phyloP scores from a whole-genome alignment of 2,329 filamentous ascomycete genomes.

The Aspergillus unguis region DNA sequence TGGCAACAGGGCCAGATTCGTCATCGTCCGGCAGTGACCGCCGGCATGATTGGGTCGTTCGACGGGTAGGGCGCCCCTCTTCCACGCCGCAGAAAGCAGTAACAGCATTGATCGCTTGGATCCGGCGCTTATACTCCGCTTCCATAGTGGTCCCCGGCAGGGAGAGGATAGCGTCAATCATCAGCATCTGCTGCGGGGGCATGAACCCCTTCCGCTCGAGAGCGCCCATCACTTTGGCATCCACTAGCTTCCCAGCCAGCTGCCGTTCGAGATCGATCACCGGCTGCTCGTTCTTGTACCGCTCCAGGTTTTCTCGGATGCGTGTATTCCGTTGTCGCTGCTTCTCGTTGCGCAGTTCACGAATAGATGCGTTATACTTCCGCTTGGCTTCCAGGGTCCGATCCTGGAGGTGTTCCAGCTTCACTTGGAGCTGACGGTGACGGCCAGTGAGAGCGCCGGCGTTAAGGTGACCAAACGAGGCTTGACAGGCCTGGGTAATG shows the following conservation, averaged over 20 bases:
- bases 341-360: slow-evolving; percentile 21
- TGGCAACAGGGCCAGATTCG: slow-evolving; percentile 8
- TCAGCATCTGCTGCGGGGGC: not conserved
- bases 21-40: slow-evolving; percentile 50
- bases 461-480: no score
- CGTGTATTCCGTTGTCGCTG: slow-evolving; percentile 18
- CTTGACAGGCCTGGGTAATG: no score
- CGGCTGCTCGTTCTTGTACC: slow-evolving; percentile 28
- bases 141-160: slow-evolving; percentile 23
- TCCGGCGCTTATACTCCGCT: slow-evolving; percentile 24
- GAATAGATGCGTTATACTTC: slow-evolving; percentile 13
- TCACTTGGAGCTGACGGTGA: not conserved
- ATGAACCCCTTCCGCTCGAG: slow-evolving; percentile 14
- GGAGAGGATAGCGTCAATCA: slow-evolving; percentile 21
- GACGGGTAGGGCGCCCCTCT: slow-evolving; percentile 21
- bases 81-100: slow-evolving; percentile 15
- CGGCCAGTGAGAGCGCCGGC: no score
- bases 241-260: slow-evolving; percentile 24
- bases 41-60: slow-evolving; percentile 8
- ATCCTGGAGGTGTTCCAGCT: slow-evolving; percentile 5
- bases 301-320: slow-evolving; percentile 24
- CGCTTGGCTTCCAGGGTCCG: slow-evolving; percentile 4
- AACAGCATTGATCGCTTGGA: slow-evolving; percentile 25
- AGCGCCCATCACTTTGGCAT: slow-evolving; percentile 23
- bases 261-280: slow-evolving; percentile 25